Conservation (phyloP, 2,329 filamentous ascomycete genomes). For the Coniochaeta hoffmannii region DNA sequence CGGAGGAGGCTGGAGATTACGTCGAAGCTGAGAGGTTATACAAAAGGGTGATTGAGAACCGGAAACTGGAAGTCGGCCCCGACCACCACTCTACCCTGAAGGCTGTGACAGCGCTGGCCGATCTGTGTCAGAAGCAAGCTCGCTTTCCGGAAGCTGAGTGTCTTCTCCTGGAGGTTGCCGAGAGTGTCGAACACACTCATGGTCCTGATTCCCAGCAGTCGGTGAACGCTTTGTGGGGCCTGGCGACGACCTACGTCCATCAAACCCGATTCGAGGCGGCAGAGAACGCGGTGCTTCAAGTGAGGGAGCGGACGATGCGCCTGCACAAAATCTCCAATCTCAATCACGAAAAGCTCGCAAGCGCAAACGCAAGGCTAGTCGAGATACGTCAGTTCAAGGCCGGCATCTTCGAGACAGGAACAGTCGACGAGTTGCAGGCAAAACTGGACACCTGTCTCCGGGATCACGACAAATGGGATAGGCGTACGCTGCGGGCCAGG, state of each 20-base stretch:
- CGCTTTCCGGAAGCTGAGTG: neutral
- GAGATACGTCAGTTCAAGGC: neutral
- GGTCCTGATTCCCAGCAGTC: neutral
- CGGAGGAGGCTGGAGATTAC: neutral
- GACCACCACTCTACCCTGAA: neutral
- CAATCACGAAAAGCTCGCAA: neutral
- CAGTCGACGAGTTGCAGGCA: neutral
- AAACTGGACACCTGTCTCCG: neutral
- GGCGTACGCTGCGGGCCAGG: neutral
- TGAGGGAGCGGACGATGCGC: neutral
- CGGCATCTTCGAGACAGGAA: neutral
- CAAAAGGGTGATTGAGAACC: neutral
- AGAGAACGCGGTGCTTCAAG: neutral
- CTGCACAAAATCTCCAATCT: neutral
- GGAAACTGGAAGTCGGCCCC: conserved; percentile 1
- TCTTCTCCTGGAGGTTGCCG: neutral
- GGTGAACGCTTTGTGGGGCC: neutral
- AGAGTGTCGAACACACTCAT: neutral
- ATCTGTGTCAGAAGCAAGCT: neutral
- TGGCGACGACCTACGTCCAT: neutral
- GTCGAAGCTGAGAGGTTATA: neutral
- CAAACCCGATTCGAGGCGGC: neutral
- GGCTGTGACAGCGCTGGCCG: neutral
- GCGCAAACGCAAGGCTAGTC: neutral
- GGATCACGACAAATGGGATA: neutral